Base-by-base conservation (phyloP, 2,329 filamentous ascomycete genomes). In the Phialophora tarda region DNA sequence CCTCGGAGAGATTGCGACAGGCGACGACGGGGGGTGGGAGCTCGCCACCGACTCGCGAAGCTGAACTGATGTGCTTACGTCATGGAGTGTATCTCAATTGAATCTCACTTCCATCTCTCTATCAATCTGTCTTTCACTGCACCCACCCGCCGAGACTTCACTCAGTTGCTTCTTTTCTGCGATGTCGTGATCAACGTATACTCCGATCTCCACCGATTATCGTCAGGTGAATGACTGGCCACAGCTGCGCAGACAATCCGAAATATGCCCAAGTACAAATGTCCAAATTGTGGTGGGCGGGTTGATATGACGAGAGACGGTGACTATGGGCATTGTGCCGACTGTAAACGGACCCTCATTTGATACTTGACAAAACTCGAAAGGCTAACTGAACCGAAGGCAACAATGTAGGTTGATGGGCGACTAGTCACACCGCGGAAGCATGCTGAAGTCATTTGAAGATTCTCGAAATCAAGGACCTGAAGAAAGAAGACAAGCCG, bases 241-340 rank as follows among this genome's bases (percentile, higher is more conserved):
- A 2, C 12, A 41, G 17, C 38, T 7, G 38, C n/a, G 23, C 30
- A 50, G 23, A 21, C 23, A 51, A 23, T 53, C 32, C 26, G 17
- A 66, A 17, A 41, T 23, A 71, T 71, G 68, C 58, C 66, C 7
- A 66, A 70, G 34, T 70, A 66, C 58, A 66, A 70, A 41, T 70
- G 69, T 51, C 67, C 68, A 7, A 63, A 68, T 47, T 72, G 68
- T 56, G 65, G 68, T 30, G 71, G 68, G n/a, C 48, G 61, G 28
- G 68, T 70, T 12, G 69, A 72, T 50, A 51, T 72, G 55, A 71
- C 69, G 24, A 69, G 69, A 24, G 69, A 71, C 30, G 70, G 70
- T 26, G 65, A 65, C 14, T 71, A 67, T 47, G 71, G 69, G n/a
- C 71, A 72, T 57, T 72, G 71, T 59, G 71, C 71, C 17, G 65